These are phyloP conservation scores for Diaporthe destruens DNA, from an alignment of 2,329 filamentous ascomycete genomes.

Conservation along the genomic window DNA sequence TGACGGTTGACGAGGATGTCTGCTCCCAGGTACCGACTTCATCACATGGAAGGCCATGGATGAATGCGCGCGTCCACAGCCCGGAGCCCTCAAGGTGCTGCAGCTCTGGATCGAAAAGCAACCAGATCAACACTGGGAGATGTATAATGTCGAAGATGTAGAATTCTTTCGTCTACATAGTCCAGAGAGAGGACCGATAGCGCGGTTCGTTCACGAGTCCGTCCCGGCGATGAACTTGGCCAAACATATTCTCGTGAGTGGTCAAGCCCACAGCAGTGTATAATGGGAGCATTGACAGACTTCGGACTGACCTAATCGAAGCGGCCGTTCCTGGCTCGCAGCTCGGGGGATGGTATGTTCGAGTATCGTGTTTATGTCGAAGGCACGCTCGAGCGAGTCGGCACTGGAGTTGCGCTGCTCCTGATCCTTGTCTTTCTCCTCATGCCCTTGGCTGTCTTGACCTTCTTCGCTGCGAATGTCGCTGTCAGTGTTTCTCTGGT, in stretches of 20 bases:
- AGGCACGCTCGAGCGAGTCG: neutral
- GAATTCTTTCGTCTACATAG: neutral
- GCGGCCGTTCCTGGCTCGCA: neutral
- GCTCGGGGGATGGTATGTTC: neutral
- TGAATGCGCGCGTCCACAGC: slow-evolving; percentile 1
- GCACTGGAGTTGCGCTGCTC: neutral
- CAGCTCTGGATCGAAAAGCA: neutral
- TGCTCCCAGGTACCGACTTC: neutral
- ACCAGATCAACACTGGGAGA: neutral
- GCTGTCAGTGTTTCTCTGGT: neutral
- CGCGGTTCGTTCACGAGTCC: neutral
- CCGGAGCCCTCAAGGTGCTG: neutral
- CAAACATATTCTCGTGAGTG: neutral
- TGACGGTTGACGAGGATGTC: neutral
- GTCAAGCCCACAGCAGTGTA: neutral
- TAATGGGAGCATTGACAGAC: neutral
- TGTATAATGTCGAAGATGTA: neutral
- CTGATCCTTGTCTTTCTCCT: neutral
- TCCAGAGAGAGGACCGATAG: neutral
- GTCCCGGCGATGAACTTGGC: neutral
- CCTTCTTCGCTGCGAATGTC: neutral
- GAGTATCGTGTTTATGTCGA: neutral
- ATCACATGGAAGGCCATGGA: neutral
- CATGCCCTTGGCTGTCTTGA: neutral
- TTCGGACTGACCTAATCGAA: neutral